These are phyloP conservation scores for Annulohypoxylon bovei DNA, from an alignment of 495 filamentous ascomycete species.

Conservation along the genomic window DNA sequence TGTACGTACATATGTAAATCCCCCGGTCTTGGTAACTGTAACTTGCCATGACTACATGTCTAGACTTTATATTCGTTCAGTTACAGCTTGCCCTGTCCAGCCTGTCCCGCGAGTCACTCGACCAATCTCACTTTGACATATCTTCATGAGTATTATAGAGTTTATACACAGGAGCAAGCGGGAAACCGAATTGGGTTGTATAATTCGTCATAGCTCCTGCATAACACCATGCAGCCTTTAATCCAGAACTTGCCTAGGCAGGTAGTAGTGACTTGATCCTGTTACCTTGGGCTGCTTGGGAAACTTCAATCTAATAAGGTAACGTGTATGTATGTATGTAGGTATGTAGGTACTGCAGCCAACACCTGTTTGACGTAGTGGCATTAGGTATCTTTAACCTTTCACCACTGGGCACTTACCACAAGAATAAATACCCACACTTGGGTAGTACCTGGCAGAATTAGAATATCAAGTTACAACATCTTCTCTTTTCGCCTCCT, in stretches of 20 bases:
- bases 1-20: not conserved
- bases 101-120: not conserved
- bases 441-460: constrained; percentile 19
- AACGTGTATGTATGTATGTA: constrained; percentile 1
- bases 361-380: not conserved
- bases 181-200: constrained; percentile 23
- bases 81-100: not conserved
- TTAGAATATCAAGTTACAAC: not conserved
- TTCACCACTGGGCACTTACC: not conserved
- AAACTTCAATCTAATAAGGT: constrained; percentile 19
- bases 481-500: not conserved
- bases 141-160: constrained; percentile 12
- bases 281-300: constrained; percentile 13
- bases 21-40: constrained; percentile 5
- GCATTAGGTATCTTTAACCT: constrained; percentile 1
- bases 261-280: constrained; percentile 13
- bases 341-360: constrained; percentile 12
- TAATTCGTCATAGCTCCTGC: constrained; percentile 44
- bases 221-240: constrained; percentile 39
- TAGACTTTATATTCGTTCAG: not conserved
- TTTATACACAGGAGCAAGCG: not conserved
- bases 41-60: not conserved
- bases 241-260: constrained; percentile 27
- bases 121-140: constrained; percentile 11
- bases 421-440: constrained; percentile 18